These are phyloP conservation scores for Daedaleopsis sinensis DNA, from an alignment of 768 basidiomycete genomes.

Conservation along the genomic window DNA sequence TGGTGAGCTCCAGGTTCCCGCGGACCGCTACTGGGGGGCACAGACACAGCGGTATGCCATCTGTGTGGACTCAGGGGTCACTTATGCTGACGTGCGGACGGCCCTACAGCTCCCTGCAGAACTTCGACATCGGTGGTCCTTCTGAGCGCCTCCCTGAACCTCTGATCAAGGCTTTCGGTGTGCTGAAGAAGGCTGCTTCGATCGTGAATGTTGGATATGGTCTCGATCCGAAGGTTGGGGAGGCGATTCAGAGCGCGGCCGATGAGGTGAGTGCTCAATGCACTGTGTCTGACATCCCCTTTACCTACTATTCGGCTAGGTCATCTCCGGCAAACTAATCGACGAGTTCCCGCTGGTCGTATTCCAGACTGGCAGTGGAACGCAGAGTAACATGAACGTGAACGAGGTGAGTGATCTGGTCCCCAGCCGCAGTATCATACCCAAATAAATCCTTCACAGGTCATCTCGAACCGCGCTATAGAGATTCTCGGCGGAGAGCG, in stretches of 20 bases:
- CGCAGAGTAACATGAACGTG: slow-evolving; percentile 98
- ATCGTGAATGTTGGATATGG: slow-evolving; percentile 90
- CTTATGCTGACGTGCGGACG: background rate
- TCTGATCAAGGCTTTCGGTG: slow-evolving; percentile 97
- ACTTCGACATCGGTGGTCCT: slow-evolving; percentile 98
- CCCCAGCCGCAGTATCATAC: background rate
- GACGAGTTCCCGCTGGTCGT: slow-evolving; percentile 98
- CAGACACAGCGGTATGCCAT: slow-evolving; percentile 86
- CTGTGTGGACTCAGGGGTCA: background rate
- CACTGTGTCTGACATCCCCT: background rate
- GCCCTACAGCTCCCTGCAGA: slow-evolving; percentile 79
- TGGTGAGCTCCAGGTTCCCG: slow-evolving; percentile 89
- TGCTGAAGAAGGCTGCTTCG: slow-evolving; percentile 96
- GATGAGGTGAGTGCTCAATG: slow-evolving; percentile 70
- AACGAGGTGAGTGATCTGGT: slow-evolving; percentile 70
- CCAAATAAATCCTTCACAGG: slow-evolving; percentile 44
- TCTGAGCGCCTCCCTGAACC: slow-evolving; percentile 91
- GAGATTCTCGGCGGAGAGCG: slow-evolving; percentile 94
- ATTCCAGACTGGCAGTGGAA: slow-evolving; percentile 98
- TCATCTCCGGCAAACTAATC: slow-evolving; percentile 91
- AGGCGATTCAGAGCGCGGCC: slow-evolving; percentile 90
- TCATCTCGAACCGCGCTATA: slow-evolving; percentile 98
- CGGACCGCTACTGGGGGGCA: slow-evolving; percentile 94
- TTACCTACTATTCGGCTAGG: slow-evolving; percentile 48
- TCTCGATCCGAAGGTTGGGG: slow-evolving; percentile 82